A percentile compares a stretch with the other conserved stretches of the same genome.
phyloP scores from a whole-genome alignment of 2,329 filamentous ascomycete species.

The Phialophora macrospora region DNA sequence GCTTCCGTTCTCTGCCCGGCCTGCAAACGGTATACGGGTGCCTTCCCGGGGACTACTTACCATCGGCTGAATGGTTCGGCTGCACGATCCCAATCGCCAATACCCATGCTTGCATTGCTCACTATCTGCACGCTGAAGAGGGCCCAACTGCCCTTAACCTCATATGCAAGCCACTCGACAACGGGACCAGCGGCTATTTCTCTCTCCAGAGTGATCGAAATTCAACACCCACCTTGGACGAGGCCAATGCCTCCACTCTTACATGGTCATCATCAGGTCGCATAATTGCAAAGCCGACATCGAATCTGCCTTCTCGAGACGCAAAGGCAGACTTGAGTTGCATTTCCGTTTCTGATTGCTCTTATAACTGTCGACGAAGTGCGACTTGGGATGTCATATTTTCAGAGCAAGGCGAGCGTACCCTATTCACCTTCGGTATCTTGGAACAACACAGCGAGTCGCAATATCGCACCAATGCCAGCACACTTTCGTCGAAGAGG shows the following conservation, averaged over 20 bases:
- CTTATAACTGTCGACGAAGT: constrained; percentile 58
- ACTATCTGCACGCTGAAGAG: constrained; percentile 16
- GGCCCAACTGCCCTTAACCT: constrained; percentile 17
- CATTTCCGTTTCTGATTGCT: constrained; percentile 52
- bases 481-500: neutral
- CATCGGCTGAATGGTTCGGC: constrained; percentile 13
- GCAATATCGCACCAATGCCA: neutral
- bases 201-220: constrained; percentile 24
- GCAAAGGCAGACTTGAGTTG: constrained; percentile 24
- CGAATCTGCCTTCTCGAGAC: constrained; percentile 30
- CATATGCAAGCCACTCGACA: constrained; percentile 30
- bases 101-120: constrained; percentile 12
- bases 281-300: constrained; percentile 28
- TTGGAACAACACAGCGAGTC: neutral
- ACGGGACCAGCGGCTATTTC: constrained; percentile 34
- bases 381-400: constrained; percentile 10
- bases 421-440: neutral
- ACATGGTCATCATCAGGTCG: constrained; percentile 24
- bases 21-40: constrained; percentile 6
- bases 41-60: constrained; percentile 7
- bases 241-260: constrained; percentile 24
- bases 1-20: constrained; percentile 1
- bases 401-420: constrained; percentile 6
- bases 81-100: constrained; percentile 16
- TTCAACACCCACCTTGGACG: constrained; percentile 15